Base-by-base conservation (phyloP, 768 basidiomycete species). In the Xerocomellus intermedius region DNA sequence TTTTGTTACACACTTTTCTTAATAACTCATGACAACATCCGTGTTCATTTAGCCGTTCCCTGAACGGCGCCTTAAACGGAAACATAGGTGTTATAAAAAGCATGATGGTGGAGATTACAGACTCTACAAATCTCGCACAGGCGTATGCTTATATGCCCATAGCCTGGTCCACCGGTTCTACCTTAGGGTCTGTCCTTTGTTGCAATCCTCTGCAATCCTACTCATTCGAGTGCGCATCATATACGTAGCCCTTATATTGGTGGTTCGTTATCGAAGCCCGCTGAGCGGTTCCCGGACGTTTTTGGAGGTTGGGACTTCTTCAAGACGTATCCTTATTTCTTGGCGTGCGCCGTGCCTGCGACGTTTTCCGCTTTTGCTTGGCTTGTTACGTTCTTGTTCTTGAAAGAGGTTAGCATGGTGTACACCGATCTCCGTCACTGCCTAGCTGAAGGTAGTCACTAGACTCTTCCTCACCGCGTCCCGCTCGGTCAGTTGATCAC, bases 31-130 rank as follows among this genome's bases (percentile, higher is more conserved):
- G 14, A 37, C 9, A 7, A 26, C 19, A 5, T 44, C 47, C 41
- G 14, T 21, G 3, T 37, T 46, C 30, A 39, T 59, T 42, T 47
- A 87, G 86, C 63, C 86, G 88, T 54, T 76, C 78, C 59, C 70
- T 90, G 33, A 87, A 85, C 56, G 89, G 88, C 17, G 87, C 87
- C 14, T 67, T 89, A 43, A 89, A 89, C 74, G 80, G 81, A 46
- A 82, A 89, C 55, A 79, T 85, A 44, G 86, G 87, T 1, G 82
- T 90, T 4, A 80, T 88, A 43, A 89, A 87, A 66, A 87, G 86
- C 59, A 85, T 86, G 77, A 75, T 88, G 70, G 82, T 79, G 6
- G 89, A 91, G 66, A 77, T 91, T 59, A 87, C 87, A 1, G 87
- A 91, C 60, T 70, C 80, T 0, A 82, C 85, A 0, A 89, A 89